Evolutionary conservation across 345 rosid genomes (phyloP).

Genomic region (Gynandropsis gynandra): DNA sequence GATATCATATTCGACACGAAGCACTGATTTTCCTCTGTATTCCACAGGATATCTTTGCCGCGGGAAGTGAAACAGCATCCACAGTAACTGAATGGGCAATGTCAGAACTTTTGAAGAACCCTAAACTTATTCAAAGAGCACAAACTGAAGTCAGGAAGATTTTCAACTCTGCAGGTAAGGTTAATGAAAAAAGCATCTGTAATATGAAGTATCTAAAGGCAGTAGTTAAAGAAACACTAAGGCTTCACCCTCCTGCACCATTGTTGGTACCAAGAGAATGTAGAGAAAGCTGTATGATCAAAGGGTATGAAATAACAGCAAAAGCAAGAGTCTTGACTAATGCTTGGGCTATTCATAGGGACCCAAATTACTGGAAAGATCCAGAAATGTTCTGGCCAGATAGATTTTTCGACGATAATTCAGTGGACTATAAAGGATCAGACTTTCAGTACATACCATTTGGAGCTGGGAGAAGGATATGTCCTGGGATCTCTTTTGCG

Average conservation of each 20-base stretch:
- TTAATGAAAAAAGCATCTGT: constrained; percentile 17
- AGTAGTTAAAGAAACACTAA: constrained; percentile 25
- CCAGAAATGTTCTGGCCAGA: constrained; percentile 31
- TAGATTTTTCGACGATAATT: constrained; percentile 11
- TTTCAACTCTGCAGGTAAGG: constrained; percentile 15
- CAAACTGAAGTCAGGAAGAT: constrained; percentile 24
- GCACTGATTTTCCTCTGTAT: not conserved
- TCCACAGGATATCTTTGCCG: constrained; percentile 5
- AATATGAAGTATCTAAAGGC: constrained; percentile 17
- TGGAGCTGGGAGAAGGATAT: constrained; percentile 31
- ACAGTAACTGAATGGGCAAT: constrained; percentile 28
- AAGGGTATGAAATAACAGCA: constrained; percentile 21
- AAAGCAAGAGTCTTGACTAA: constrained; percentile 27
- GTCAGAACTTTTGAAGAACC: constrained; percentile 26
- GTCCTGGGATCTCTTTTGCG: constrained; percentile 26
- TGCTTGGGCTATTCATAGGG: constrained; percentile 34
- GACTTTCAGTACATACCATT: constrained; percentile 23
- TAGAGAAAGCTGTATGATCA: constrained; percentile 7
- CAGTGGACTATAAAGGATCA: constrained; percentile 20
- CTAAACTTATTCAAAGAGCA: constrained; percentile 14
- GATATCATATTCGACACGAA: too few species aligned
- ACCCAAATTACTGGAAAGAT: constrained; percentile 29
- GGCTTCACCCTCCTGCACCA: constrained; percentile 24
- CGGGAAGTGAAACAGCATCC: constrained; percentile 28
- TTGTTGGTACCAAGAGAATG: constrained; percentile 28